Conservation (phyloP, 176 grass and related monocot species). For the Elymus sibiricus region DNA sequence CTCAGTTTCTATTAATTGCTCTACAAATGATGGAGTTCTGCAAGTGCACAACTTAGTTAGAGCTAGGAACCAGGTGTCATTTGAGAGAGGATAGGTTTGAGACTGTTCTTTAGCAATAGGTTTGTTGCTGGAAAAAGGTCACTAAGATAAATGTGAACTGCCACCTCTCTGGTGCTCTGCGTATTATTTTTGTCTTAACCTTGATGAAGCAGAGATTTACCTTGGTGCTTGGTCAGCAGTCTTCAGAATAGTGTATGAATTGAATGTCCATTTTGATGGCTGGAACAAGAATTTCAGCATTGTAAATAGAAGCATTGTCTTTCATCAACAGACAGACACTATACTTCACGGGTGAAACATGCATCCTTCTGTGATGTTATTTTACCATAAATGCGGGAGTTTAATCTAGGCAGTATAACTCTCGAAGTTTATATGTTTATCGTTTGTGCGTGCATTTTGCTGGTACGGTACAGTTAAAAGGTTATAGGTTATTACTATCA, state of each 20-base stretch:
- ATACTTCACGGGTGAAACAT: not conserved
- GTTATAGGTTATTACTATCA: not conserved
- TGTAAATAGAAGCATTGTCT: conserved; percentile 6
- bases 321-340: not conserved
- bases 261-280: conserved; percentile 94
- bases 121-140: not conserved
- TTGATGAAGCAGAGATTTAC: conserved; percentile 38
- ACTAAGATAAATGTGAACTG: not conserved
- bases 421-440: not conserved
- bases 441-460: not conserved
- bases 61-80: not conserved
- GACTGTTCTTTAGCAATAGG: not conserved
- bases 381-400: not conserved
- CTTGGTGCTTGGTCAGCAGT: conserved; percentile 88
- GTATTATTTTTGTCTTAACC: not conserved
- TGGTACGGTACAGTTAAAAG: not conserved
- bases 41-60: conserved; percentile 20
- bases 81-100: not conserved
- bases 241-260: conserved; percentile 83
- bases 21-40: conserved; percentile 94
- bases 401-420: not conserved
- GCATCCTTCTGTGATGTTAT: not conserved
- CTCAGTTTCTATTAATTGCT: conserved; percentile 63
- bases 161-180: not conserved
- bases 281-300: conserved; percentile 50